Base-by-base conservation (phyloP, 495 filamentous ascomycete genomes). In the Bombardia bombarda region DNA sequence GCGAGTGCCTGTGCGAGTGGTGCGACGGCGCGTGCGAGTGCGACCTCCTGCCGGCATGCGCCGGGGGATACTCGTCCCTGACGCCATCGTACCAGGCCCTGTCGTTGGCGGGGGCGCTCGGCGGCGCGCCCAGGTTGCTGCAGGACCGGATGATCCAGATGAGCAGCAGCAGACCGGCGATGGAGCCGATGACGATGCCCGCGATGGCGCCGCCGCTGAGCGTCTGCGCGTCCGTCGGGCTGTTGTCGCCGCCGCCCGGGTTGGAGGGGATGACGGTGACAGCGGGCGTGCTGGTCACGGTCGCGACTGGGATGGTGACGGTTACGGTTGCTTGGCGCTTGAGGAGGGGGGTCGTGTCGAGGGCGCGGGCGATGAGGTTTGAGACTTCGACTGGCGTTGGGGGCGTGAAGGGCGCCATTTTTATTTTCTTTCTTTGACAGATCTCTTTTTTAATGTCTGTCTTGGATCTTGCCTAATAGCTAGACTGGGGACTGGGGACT, bases 161-260 rank as follows among this genome's bases (percentile, higher is more conserved):
- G 3, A 80, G 40, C 0, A 79, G 52, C 0, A 80, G 58, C 1
- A 78, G 62, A 6, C 76, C 77, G 36, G 57, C 73, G 38, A 80
- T 72, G 17, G 70, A 68, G 25, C 77, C 77, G 51, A 80, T 68
- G 38, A 80, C 76, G 45, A 79, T 79, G 31, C 77, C 77, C 1
- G 76, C 77, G 32, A 80, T 78, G 1, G 62, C 74, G 18, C 77
- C 76, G 14, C 74, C 66, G 16, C 61, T 62, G 13, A 80, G 62
- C 13, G 60, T 71, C n/a, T 55, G 28, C 4, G 57, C 41, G 12
- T 28, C 31, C 34, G 40, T 47, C 18, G 14, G 42, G 40, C 21
- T 45, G 28, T 10, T 16, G 30, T 23, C 14, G 22, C 19, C 30
- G 32, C 26, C 9, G n/a, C n/a, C n/a, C n/a, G n/a, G n/a, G n/a